These are phyloP conservation scores for Thalassiosira mediterranea DNA, from an alignment of 352 stramenopile species.

Conservation along the genomic window DNA sequence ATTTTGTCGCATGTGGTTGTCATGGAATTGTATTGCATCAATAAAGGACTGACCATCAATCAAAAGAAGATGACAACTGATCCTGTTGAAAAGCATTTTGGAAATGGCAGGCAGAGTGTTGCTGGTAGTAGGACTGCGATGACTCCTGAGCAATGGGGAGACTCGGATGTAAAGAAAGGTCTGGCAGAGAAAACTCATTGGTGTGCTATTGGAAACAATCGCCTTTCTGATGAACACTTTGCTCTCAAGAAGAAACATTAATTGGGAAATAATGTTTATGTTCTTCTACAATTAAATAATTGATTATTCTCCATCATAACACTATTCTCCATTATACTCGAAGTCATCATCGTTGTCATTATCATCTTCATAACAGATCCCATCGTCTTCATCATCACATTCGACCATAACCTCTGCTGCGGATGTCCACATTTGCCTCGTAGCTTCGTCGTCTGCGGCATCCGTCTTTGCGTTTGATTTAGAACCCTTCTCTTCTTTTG, in stretches of 20 bases:
- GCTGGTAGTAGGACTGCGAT: conserved; percentile 26
- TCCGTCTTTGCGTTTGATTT: no score
- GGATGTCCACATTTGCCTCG: no score
- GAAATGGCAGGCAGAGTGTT: conserved; percentile 14
- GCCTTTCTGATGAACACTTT: conserved; percentile 2
- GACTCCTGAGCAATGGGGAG: conserved; percentile 6
- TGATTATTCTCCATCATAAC: not conserved
- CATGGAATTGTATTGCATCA: not conserved
- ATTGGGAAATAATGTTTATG: no score
- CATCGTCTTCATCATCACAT: conserved; percentile 15
- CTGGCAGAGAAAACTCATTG: not conserved
- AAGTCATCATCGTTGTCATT: conserved; percentile 1
- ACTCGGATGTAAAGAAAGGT: conserved; percentile 18
- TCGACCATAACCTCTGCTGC: not conserved
- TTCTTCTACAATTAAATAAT: no score
- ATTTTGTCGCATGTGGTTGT: not conserved
- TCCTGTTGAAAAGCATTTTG: conserved; percentile 11
- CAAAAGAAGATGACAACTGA: not conserved
- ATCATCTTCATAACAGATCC: not conserved
- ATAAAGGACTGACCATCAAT: not conserved
- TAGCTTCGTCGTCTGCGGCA: no score
- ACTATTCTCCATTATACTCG: not conserved
- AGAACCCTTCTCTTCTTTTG: no score
- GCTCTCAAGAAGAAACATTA: not conserved
- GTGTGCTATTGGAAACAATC: conserved; percentile 21